Conservation (phyloP, 345 rosid genomes). For the Populus nigra region DNA sequence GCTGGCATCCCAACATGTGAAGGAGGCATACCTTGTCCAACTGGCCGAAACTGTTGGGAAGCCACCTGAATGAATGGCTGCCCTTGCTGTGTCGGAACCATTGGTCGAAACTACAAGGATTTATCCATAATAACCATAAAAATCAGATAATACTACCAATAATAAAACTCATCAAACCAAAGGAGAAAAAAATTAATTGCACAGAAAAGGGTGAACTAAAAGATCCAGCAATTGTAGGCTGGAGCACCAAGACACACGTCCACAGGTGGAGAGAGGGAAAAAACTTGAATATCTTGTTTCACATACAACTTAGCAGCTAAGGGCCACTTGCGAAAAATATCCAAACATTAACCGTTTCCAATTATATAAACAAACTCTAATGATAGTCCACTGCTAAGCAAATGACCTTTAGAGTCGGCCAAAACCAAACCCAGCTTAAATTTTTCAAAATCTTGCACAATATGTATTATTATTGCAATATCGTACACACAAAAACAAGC, state of each 20-base stretch:
- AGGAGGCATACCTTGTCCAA: constrained; percentile 54
- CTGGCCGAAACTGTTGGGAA: constrained; percentile 74
- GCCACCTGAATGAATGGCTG: constrained; percentile 56
- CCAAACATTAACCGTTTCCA: background rate
- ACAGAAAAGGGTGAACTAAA: constrained; percentile 26
- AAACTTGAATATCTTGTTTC: background rate
- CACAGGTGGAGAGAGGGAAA: background rate
- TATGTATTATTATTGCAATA: background rate
- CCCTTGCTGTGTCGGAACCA: constrained; percentile 59
- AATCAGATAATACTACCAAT: constrained; percentile 5
- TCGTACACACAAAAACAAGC: background rate
- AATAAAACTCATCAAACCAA: background rate
- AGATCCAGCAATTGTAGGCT: constrained; percentile 39
- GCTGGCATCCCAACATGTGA: constrained; percentile 50
- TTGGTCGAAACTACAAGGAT: constrained; percentile 61
- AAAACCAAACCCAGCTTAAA: background rate
- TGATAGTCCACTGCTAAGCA: background rate
- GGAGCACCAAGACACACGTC: constrained; percentile 8
- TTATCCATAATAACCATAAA: background rate
- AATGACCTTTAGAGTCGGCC: background rate
- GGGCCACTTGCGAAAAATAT: background rate
- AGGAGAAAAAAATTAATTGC: constrained; percentile 18
- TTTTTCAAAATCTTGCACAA: background rate
- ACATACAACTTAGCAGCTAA: background rate
- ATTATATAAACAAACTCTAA: too few species aligned